phyloP scores from a whole-genome alignment of 257 asterid genomes.

The Fraxinus pennsylvanica region DNA sequence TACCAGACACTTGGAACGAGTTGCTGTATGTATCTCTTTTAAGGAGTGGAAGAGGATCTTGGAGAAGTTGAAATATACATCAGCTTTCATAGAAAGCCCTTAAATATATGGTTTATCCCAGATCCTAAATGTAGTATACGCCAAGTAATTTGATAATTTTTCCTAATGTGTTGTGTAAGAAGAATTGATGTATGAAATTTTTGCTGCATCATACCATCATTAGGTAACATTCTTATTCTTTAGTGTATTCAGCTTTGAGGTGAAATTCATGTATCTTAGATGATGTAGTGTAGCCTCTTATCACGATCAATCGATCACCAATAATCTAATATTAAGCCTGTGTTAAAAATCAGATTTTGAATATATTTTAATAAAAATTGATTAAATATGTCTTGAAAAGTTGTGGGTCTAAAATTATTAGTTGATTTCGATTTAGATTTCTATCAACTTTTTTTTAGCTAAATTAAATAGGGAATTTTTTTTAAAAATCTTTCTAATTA shows the following conservation, averaged over 20 bases:
- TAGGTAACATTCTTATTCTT: neutral
- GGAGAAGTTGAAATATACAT: constrained; percentile 34
- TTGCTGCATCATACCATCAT: constrained; percentile 16
- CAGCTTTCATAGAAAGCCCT: neutral
- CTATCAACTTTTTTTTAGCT: no score
- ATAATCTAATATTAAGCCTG: neutral
- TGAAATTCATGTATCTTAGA: neutral
- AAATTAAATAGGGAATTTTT: no score
- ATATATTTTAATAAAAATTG: no score
- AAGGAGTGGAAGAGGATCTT: constrained; percentile 54
- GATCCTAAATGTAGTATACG: constrained; percentile 21
- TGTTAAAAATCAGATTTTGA: no score
- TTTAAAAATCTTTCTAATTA: no score
- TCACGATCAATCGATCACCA: neutral
- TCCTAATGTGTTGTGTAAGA: neutral
- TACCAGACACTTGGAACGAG: constrained; percentile 95
- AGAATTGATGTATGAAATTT: constrained; percentile 4
- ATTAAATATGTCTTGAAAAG: no score
- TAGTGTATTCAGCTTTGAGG: neutral
- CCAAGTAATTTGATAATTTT: neutral
- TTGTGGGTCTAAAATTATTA: no score
- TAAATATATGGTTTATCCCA: neutral
- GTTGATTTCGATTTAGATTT: no score
- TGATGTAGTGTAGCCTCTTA: neutral
- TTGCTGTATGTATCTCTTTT: constrained; percentile 73